Evolutionary conservation across 1,139 yeast genomes (phyloP).

Genomic region (Spathaspora sp.): DNA sequence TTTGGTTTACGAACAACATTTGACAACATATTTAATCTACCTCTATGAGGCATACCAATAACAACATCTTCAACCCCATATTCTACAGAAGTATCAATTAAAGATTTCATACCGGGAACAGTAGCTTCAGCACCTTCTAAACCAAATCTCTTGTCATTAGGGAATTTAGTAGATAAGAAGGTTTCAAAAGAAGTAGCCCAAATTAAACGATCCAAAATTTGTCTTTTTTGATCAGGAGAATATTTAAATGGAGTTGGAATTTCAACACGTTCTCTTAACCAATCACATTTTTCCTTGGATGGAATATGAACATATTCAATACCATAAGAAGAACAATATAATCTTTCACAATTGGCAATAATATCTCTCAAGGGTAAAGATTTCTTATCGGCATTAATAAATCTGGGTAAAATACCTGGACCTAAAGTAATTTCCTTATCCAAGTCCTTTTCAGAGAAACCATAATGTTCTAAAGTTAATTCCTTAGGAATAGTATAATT

Average conservation of each 20-base stretch:
- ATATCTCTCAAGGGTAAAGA: slow-evolving; percentile 75
- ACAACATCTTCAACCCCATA: slow-evolving; percentile 93
- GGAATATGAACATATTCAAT: slow-evolving; percentile 97
- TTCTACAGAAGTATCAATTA: slow-evolving; percentile 92
- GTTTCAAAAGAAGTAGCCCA: slow-evolving; percentile 96
- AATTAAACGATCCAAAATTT: slow-evolving; percentile 91
- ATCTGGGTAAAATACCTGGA: slow-evolving; percentile 95
- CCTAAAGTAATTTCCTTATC: slow-evolving; percentile 86
- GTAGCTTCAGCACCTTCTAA: slow-evolving; percentile 97
- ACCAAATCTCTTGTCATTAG: slow-evolving; percentile 98
- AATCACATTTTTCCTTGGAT: slow-evolving; percentile 91
- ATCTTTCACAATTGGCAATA: slow-evolving; percentile 71
- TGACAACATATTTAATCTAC: slow-evolving; percentile 95
- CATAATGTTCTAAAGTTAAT: slow-evolving; percentile 87
- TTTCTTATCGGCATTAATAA: slow-evolving; percentile 58
- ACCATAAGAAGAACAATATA: slow-evolving; percentile 89
- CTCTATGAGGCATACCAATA: slow-evolving; percentile 99
- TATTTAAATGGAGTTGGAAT: slow-evolving; percentile 86
- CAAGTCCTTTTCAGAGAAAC: slow-evolving; percentile 83
- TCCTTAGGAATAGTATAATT: slow-evolving; percentile 69
- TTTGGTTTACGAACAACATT: slow-evolving; percentile 98
- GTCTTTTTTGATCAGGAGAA: slow-evolving; percentile 88
- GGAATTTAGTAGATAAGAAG: slow-evolving; percentile 91
- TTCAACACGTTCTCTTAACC: slow-evolving; percentile 97
- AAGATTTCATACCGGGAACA: slow-evolving; percentile 94